Base-by-base conservation (phyloP, 2,329 filamentous ascomycete genomes). In the Amauroascus verrucosus region DNA sequence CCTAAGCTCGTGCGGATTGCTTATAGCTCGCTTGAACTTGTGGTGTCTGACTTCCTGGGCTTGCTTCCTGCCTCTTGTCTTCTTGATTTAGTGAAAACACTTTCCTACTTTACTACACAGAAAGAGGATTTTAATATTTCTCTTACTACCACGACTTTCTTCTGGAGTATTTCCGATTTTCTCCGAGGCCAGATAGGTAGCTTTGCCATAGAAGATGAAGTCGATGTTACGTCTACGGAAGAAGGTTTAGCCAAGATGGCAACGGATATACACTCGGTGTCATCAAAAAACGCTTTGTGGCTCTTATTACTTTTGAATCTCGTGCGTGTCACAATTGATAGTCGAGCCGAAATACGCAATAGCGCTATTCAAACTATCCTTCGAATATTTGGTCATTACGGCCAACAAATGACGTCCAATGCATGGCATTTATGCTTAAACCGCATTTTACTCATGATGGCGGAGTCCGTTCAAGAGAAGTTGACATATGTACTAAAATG, bases 161-260 rank as follows among this genome's bases (percentile, higher is more conserved):
- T 95, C 67, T 96, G 90, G 88, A 90, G 91, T 51, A 79, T 96
- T 6, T 95, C 91, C 0, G 90, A 96, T 67, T 93, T 90, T 58
- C 75, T 97, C 18, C 77, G 80, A 53, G 69, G 70, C 6, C 72
- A 74, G 35, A 73, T 73, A 47, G 71, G 74, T 20, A 61, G 65
- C 11, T 69, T 70, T 48, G 68, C 63, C 1, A 64, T 70, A 48
- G 67, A 69, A 51, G 61, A 60, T 11, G 63, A 68, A 49, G 61
- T 72, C 33, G 67, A 70, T 56, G 60, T 65, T 72, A 76, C 56
- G 63, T 76, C 56, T 71, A 80, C 61, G 4, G 82, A 85, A 51
- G 70, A 81, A 6, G 73, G 77, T 14, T 66, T 86, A 1, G 69
- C 77, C 1, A 69, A 74, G 38, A 76, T 82, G 48, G 83, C 86